Conservation (phyloP, 352 stramenopile species). For the Globisporangium cederbergense region DNA sequence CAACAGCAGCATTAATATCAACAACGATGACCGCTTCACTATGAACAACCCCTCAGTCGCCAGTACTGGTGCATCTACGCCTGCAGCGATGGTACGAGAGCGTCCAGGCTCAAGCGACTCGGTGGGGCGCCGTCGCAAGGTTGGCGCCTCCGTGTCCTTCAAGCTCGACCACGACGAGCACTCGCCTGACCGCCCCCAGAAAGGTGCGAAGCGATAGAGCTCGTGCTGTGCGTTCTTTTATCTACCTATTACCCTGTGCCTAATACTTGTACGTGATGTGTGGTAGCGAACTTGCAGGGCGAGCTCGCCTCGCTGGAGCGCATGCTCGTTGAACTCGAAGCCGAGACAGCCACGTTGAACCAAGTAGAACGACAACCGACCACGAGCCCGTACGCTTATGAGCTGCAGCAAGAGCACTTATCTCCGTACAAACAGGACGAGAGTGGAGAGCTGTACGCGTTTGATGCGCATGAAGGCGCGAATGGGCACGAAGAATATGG, state of each 20-base stretch:
- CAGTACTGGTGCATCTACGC: neutral
- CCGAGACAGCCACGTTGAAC: slow-evolving; percentile 26
- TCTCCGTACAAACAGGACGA: neutral
- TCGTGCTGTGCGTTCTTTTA: neutral
- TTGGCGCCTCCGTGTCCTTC: slow-evolving; percentile 29
- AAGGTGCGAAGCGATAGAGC: slow-evolving; percentile 15
- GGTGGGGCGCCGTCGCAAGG: slow-evolving; percentile 15
- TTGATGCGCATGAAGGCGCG: neutral
- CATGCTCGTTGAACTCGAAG: slow-evolving; percentile 38
- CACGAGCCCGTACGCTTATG: neutral
- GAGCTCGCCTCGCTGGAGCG: slow-evolving; percentile 38
- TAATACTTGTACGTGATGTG: neutral
- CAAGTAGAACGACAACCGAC: neutral
- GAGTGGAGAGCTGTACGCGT: neutral
- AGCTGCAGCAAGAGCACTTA: slow-evolving; percentile 5
- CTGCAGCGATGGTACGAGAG: neutral
- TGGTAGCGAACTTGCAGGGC: slow-evolving; percentile 22
- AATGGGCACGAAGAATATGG: neutral
- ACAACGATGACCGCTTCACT: slow-evolving; percentile 18
- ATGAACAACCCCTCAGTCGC: neutral
- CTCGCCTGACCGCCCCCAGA: slow-evolving; percentile 8
- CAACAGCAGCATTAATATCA: neutral
- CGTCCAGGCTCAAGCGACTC: slow-evolving; percentile 13
- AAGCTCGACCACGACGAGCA: slow-evolving; percentile 22
- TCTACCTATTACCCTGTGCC: neutral